phyloP scores from a whole-genome alignment of 176 grass and related monocot genomes.

The Thalia dealbata region DNA sequence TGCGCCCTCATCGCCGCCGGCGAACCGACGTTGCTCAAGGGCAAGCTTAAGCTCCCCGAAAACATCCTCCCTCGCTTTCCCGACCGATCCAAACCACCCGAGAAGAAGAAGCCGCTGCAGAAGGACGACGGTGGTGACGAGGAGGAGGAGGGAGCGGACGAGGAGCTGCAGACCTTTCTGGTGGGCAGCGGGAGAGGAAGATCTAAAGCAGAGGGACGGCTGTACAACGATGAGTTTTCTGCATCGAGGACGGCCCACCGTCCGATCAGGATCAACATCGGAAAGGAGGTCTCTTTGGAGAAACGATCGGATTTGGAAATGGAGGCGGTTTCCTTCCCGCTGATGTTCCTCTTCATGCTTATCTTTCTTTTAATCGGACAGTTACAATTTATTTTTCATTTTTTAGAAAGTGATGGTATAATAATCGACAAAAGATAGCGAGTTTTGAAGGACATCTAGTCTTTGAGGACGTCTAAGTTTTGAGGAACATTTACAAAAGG shows the following conservation, averaged over 20 bases:
- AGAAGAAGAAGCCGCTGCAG: not conserved
- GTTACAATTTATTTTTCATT: not conserved
- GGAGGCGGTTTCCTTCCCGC: not conserved
- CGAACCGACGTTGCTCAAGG: not conserved
- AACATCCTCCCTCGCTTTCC: not conserved
- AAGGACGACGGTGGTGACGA: not conserved
- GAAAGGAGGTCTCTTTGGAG: not conserved
- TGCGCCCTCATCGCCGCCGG: not conserved
- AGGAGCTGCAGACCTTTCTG: not conserved
- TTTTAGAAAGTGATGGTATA: not conserved
- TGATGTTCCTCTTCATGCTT: not conserved
- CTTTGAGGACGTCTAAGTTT: no score
- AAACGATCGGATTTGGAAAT: conserved; percentile 7
- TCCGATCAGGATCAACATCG: not conserved
- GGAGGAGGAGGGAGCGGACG: not conserved
- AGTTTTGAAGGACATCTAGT: no score
- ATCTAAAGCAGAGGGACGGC: not conserved
- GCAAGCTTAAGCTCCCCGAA: not conserved
- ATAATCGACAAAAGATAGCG: not conserved
- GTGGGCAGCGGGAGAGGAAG: not conserved
- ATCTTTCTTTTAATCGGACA: not conserved
- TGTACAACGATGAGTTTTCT: not conserved
- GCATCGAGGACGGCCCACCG: not conserved
- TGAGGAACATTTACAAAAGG: no score
- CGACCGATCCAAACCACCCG: not conserved